These are phyloP conservation scores for Pisolithus marmoratus DNA, from an alignment of 768 basidiomycete genomes.

Conservation along the genomic window DNA sequence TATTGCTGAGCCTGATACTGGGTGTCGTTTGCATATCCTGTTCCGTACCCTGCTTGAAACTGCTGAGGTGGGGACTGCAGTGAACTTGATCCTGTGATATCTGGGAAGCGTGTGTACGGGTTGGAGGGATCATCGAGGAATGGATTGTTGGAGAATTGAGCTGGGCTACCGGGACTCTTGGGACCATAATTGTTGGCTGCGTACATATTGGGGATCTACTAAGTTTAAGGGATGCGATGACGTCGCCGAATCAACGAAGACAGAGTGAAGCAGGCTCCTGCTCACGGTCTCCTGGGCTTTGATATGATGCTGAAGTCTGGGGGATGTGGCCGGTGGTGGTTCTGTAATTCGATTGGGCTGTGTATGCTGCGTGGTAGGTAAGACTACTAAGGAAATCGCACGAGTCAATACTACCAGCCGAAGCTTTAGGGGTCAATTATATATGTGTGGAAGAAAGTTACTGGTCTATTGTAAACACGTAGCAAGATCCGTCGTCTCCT, in stretches of 20 bases:
- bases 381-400: too few species aligned
- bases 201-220: constrained; percentile 28
- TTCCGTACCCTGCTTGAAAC: constrained; percentile 12
- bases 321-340: too few species aligned
- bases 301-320: too few species aligned
- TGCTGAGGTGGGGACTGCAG: constrained; percentile 28
- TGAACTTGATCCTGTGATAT: constrained; percentile 36
- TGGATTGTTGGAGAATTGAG: constrained; percentile 55
- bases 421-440: background rate
- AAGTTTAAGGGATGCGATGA: too few species aligned
- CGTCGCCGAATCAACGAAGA: too few species aligned
- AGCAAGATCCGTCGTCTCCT: constrained; percentile 83
- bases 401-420: too few species aligned
- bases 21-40: constrained; percentile 23
- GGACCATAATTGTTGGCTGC: constrained; percentile 33
- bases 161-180: background rate
- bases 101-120: constrained; percentile 56
- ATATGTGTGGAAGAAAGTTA: background rate
- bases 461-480: constrained; percentile 70
- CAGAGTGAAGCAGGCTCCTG: too few species aligned
- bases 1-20: constrained; percentile 35
- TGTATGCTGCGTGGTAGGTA: too few species aligned
- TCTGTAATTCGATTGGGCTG: too few species aligned
- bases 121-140: constrained; percentile 52
- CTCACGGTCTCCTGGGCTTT: background rate